These are phyloP conservation scores for Bipolaris cookei DNA, from an alignment of 2,329 filamentous ascomycete species.

Conservation along the genomic window DNA sequence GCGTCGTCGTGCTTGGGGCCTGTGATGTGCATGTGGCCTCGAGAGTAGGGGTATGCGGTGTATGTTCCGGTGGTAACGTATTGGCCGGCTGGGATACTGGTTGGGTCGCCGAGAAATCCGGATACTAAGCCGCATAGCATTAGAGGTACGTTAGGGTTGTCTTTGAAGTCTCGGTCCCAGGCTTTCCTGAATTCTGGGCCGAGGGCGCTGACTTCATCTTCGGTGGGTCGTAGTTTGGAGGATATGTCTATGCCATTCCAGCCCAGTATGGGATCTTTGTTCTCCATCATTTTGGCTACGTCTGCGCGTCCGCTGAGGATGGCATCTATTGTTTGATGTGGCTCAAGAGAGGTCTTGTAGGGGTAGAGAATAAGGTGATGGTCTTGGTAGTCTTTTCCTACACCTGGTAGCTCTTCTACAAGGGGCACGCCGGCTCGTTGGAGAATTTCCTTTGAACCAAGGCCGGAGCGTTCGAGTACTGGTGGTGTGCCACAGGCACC, in stretches of 20 bases:
- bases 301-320: slow-evolving; percentile 58
- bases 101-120: slow-evolving; percentile 41
- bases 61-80: slow-evolving; percentile 62
- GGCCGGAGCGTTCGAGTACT: slow-evolving; percentile 67
- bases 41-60: slow-evolving; percentile 66
- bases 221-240: slow-evolving; percentile 63
- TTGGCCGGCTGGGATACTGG: slow-evolving; percentile 50
- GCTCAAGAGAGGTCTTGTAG: slow-evolving; percentile 57
- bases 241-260: slow-evolving; percentile 65
- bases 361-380: slow-evolving; percentile 63
- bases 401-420: slow-evolving; percentile 63
- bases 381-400: slow-evolving; percentile 70
- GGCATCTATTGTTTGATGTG: slow-evolving; percentile 61
- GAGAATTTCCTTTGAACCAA: slow-evolving; percentile 62
- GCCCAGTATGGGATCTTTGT: slow-evolving; percentile 59
- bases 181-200: slow-evolving; percentile 60
- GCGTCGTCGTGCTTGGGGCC: slow-evolving; percentile 53
- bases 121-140: slow-evolving; percentile 53
- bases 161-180: slow-evolving; percentile 64
- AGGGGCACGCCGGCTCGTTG: slow-evolving; percentile 58
- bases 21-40: slow-evolving; percentile 66
- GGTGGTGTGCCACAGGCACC: slow-evolving; percentile 62
- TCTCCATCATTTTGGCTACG: slow-evolving; percentile 54
- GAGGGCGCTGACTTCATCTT: slow-evolving; percentile 59
- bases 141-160: slow-evolving; percentile 55